These are phyloP conservation scores for Saccharum officinarum DNA, from an alignment of 176 grass and related monocot genomes.

Conservation along the genomic window DNA sequence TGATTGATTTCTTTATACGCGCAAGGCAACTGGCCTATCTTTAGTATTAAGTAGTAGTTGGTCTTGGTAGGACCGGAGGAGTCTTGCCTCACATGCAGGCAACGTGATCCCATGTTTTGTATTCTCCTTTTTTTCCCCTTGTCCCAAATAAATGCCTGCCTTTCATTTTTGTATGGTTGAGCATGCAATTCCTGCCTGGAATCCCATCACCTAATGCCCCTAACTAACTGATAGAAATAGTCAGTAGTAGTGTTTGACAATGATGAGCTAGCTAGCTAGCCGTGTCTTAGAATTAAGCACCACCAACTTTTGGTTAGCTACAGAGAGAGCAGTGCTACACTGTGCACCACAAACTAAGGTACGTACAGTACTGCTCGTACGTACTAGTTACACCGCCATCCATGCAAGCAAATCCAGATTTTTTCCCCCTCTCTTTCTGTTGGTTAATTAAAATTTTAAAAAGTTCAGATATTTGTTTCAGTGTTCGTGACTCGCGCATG, in stretches of 20 bases:
- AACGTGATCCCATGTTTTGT: slow-evolving; percentile 58
- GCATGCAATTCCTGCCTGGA: slow-evolving; percentile 25
- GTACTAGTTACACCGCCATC: not conserved
- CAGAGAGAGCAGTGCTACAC: not conserved
- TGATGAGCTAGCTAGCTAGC: slow-evolving; percentile 9
- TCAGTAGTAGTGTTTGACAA: not conserved
- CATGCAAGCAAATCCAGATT: not conserved
- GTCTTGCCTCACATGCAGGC: slow-evolving; percentile 38
- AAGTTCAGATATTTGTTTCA: not conserved
- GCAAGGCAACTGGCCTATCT: slow-evolving; percentile 2
- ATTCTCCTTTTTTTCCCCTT: not conserved
- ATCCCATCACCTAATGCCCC: slow-evolving; percentile 26
- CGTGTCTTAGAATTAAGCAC: slow-evolving; percentile 49
- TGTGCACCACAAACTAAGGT: slow-evolving; percentile 6
- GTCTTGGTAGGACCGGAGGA: slow-evolving; percentile 18
- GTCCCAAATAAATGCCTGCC: not conserved
- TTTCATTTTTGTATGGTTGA: not conserved
- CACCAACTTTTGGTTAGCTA: slow-evolving; percentile 2
- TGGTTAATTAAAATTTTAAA: too few species aligned
- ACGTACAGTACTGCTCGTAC: not conserved
- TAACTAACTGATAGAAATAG: not conserved
- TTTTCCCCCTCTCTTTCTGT: not conserved
- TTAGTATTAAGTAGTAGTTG: not conserved
- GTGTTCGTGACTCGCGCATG: too few species aligned
- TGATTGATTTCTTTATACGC: not conserved